Evolutionary conservation across 768 basidiomycete species (phyloP), one percentile per base, ranked within the genome.

Genomic region (Leccinum subgranulosum): DNA sequence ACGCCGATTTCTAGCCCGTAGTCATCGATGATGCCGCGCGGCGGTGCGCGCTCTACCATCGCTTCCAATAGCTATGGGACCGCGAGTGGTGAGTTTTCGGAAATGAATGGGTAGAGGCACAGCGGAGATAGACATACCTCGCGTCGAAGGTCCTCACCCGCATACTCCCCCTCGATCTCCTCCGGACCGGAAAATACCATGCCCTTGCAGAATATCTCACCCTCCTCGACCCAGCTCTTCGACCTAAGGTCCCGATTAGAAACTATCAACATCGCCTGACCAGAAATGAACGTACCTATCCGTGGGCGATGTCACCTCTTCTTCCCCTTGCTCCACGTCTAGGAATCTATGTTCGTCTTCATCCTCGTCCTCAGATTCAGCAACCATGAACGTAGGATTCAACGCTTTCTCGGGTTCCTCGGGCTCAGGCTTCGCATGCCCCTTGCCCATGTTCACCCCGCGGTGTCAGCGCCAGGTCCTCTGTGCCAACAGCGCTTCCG

Each of bases 121-220:
- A 17, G 17, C 17, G n/a, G 19, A 23, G 23, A 23, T 23, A 47
- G 12, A 60, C 81, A 39, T 58, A 87, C 87, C 80, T 92, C 88
- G 64, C 84, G 85, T 61, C 90, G 84, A 55, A 98, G 75, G 45
- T 94, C 92, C 68, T 97, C 94, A 0, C 94, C 92, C 15, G 84
- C 90, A 66, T 87, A 92, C 64, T 93, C 93, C 1, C 85, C 87
- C 64, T 94, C 93, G 84, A 94, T 91, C 71, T 95, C 92, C 64
- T 89, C 91, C 10, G 84, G 85, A 1, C 86, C 86, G 9, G 92
- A 76, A n/a, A 98, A 76, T 4, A 87, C 87, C 10, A 81, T 84
- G 0, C 23, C 23, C 23, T 23, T 23, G 23, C 23, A 23, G 23
- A 23, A 23, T 23, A 23, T 23, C 2, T 23, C 23, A 2, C 23